These are phyloP conservation scores for Phyllosticta capitalensis DNA, from an alignment of 2,329 filamentous ascomycete genomes.

Conservation along the genomic window DNA sequence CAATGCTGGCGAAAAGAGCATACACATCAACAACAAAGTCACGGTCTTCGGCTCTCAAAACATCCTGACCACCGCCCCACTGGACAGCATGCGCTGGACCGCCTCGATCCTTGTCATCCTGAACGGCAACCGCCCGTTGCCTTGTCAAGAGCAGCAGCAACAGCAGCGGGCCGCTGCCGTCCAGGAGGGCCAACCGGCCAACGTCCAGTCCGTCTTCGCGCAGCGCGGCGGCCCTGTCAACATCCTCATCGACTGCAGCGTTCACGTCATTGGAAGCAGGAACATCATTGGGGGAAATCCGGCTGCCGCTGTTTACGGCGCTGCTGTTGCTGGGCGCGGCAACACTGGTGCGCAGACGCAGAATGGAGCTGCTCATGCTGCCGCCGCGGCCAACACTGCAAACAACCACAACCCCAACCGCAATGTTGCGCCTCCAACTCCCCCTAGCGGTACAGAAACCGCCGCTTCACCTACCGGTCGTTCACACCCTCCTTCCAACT, in stretches of 20 bases:
- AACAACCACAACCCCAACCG: too few species aligned
- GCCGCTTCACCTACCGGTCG: too few species aligned
- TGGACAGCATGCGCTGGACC: slow-evolving; percentile 36
- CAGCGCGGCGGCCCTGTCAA: neutral
- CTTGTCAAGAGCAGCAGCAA: neutral
- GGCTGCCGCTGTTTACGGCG: neutral
- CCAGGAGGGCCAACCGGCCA: neutral
- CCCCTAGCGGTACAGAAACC: too few species aligned
- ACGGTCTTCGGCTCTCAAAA: slow-evolving; percentile 37
- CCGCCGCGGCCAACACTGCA: too few species aligned
- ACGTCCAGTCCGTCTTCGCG: neutral
- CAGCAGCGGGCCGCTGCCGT: neutral
- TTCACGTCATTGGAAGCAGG: slow-evolving; percentile 30
- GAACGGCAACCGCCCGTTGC: slow-evolving; percentile 22
- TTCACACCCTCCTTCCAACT: too few species aligned
- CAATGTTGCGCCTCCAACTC: too few species aligned
- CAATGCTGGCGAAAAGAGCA: slow-evolving; percentile 40
- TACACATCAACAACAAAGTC: slow-evolving; percentile 21
- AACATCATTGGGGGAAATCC: slow-evolving; percentile 26
- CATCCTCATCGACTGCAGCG: slow-evolving; percentile 11
- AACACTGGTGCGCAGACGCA: neutral
- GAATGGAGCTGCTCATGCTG: too few species aligned
- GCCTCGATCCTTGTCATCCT: slow-evolving; percentile 38
- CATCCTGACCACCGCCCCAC: slow-evolving; percentile 35
- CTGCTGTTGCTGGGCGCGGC: neutral